Percentiles rank a stretch among this genome's conserved stretches.
phyloP scores from a whole-genome alignment of 139 green algal species.

The Nannochloris sp. region DNA sequence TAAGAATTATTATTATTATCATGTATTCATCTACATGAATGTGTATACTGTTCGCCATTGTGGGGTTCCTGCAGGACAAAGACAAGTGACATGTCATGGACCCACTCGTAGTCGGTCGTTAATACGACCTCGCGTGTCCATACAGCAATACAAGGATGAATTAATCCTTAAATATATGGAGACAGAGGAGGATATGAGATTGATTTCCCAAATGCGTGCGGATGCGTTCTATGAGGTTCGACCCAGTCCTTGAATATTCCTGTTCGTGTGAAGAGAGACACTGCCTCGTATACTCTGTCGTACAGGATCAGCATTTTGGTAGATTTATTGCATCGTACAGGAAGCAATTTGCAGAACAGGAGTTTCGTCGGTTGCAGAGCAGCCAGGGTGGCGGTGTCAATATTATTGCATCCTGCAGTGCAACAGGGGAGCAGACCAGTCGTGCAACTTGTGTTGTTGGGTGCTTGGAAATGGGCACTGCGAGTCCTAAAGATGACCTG shows the following conservation, averaged over 20 bases:
- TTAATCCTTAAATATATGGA: neutral
- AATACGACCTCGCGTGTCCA: neutral
- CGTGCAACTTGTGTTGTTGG: too few relatives aligned
- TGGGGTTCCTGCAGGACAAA: too few relatives aligned
- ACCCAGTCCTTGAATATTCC: neutral
- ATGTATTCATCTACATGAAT: too few relatives aligned
- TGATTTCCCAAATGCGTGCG: conserved; percentile 3
- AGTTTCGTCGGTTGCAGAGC: neutral
- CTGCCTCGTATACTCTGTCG: too few relatives aligned
- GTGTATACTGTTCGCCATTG: too few relatives aligned
- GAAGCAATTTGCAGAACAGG: conserved; percentile 12
- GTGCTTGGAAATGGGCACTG: neutral
- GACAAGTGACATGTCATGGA: neutral
- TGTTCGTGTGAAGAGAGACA: too few relatives aligned
- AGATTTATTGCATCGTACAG: conserved; percentile 10
- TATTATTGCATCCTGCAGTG: too few relatives aligned
- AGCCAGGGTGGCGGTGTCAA: too few relatives aligned
- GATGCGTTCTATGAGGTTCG: conserved; percentile 15
- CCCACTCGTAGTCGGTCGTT: neutral
- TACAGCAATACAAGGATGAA: neutral
- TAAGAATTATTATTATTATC: too few relatives aligned
- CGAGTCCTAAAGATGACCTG: too few relatives aligned
- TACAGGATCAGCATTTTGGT: conserved; percentile 7
- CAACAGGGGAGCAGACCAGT: too few relatives aligned
- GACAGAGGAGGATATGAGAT: conserved; percentile 1